Percentiles rank a stretch among this genome's conserved stretches.
These are phyloP conservation scores for Colletotrichum siamense DNA, from an alignment of 2,329 filamentous ascomycete genomes.

Conservation along the genomic window DNA sequence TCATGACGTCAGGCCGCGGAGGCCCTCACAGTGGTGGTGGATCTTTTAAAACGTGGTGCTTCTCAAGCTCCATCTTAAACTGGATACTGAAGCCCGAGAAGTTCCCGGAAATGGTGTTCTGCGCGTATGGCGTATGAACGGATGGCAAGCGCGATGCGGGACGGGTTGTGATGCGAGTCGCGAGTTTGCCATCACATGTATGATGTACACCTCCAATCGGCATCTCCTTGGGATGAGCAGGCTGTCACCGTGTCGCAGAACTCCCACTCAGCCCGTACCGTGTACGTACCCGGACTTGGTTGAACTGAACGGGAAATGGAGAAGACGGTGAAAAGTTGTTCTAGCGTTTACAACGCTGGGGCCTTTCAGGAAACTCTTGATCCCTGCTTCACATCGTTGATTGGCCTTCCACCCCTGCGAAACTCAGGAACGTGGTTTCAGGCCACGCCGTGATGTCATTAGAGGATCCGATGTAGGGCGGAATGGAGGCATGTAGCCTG, in stretches of 20 bases:
- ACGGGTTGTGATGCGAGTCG: conserved; percentile 1
- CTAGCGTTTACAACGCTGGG: conserved; percentile 4
- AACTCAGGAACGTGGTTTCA: conserved; percentile 22
- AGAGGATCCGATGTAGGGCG: conserved; percentile 14
- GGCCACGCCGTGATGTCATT: conserved; percentile 17
- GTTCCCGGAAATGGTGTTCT: background rate
- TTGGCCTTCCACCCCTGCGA: background rate
- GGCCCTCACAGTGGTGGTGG: background rate
- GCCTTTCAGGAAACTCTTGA: background rate
- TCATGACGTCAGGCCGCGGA: conserved; percentile 13
- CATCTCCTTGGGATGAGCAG: background rate
- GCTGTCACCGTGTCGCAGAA: background rate
- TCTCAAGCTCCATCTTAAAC: background rate
- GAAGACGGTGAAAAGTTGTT: conserved; percentile 16
- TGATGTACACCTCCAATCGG: background rate
- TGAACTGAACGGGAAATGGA: background rate
- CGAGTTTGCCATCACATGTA: conserved; percentile 4
- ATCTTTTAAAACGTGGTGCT: conserved; percentile 8
- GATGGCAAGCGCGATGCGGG: background rate
- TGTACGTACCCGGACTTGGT: background rate
- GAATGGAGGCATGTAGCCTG: conserved; percentile 20
- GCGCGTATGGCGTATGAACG: background rate
- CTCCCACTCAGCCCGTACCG: background rate
- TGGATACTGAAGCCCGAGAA: conserved; percentile 9
- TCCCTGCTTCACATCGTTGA: conserved; percentile 5